Percentiles rank a stretch among this genome's conserved stretches.
Evolutionary conservation across 352 stramenopile species (phyloP).

Genomic region (Phytophthora cryptogea): DNA sequence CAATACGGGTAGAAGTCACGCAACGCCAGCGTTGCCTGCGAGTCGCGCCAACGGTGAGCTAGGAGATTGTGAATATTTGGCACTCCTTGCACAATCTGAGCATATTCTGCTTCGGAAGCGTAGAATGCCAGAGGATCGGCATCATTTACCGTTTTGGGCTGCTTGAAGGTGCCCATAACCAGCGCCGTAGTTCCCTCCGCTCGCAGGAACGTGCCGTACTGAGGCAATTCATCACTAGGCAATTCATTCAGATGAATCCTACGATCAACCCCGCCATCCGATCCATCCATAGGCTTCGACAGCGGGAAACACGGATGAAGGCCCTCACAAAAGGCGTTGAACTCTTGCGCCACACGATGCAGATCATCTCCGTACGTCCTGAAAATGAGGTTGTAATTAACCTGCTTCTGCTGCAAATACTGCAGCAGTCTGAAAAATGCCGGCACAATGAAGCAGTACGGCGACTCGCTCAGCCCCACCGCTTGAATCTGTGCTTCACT

Average conservation of each 20-base stretch:
- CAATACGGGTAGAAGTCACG: constrained; percentile 82
- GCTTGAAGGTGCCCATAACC: constrained; percentile 75
- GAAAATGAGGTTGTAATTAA: constrained; percentile 79
- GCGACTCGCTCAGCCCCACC: constrained; percentile 46
- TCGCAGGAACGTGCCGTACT: constrained; percentile 70
- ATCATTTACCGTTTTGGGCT: constrained; percentile 41
- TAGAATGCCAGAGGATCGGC: constrained; percentile 47
- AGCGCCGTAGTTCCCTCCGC: constrained; percentile 53
- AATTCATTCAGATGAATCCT: constrained; percentile 45
- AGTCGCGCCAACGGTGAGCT: constrained; percentile 45
- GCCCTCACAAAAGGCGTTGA: constrained; percentile 79
- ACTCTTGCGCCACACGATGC: constrained; percentile 67
- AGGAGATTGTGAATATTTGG: constrained; percentile 59
- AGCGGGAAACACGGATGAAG: constrained; percentile 62
- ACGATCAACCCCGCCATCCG: constrained; percentile 48
- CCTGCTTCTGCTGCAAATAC: constrained; percentile 46
- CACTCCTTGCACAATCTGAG: constrained; percentile 43
- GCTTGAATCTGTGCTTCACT: constrained; percentile 20
- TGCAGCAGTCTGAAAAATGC: constrained; percentile 67
- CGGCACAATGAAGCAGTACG: constrained; percentile 68
- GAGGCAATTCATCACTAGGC: constrained; percentile 25
- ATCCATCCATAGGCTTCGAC: constrained; percentile 60
- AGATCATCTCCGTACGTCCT: constrained; percentile 78
- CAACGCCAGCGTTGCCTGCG: constrained; percentile 66
- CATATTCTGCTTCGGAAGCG: constrained; percentile 2